These are phyloP conservation scores for Ambrosia trifida DNA, from an alignment of 129 eudicot genomes.

Conservation along the genomic window DNA sequence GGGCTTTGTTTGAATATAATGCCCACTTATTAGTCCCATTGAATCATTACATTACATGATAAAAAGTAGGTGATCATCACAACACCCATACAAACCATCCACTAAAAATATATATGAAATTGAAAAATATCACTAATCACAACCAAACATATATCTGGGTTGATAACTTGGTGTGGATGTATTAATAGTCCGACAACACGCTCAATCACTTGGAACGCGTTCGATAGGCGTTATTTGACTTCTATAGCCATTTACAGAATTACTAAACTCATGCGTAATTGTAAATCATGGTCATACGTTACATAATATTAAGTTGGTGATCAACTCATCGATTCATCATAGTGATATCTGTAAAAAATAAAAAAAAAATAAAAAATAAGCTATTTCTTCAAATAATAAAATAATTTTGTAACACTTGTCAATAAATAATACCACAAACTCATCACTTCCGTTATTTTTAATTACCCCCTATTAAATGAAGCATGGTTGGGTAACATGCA, in stretches of 20 bases:
- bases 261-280: neutral
- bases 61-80: too few relatives aligned
- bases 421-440: neutral
- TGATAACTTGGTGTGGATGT: too few relatives aligned
- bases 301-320: conserved; percentile 18
- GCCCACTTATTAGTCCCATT: too few relatives aligned
- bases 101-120: too few relatives aligned
- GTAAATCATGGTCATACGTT: neutral
- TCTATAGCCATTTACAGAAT: neutral
- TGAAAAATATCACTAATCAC: too few relatives aligned
- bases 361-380: too few relatives aligned
- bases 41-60: too few relatives aligned
- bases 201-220: conserved; percentile 6
- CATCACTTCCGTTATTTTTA: neutral
- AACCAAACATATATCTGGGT: too few relatives aligned
- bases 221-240: neutral
- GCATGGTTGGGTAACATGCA: conserved; percentile 4
- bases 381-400: neutral
- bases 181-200: neutral
- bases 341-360: neutral
- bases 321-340: conserved; percentile 14
- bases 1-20: too few relatives aligned
- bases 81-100: too few relatives aligned
- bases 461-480: neutral
- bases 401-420: neutral